A percentile compares a stretch with the other conserved stretches of the same genome.
Conservation (phyloP, 495 filamentous ascomycete genomes). For the Cenococcum geophilum region DNA sequence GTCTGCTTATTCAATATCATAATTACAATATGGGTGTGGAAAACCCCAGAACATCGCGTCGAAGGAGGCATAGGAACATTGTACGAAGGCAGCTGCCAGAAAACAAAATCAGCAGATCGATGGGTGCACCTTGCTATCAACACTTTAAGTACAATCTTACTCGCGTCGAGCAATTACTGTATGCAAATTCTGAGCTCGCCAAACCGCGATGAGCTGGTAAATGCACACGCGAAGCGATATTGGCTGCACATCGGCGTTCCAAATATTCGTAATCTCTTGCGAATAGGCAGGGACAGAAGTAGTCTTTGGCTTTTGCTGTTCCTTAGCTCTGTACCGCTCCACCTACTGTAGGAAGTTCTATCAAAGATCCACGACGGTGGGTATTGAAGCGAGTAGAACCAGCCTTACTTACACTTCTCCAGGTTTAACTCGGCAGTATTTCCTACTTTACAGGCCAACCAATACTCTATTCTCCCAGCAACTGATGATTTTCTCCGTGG, state of each 20-base stretch:
- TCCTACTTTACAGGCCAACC: neutral
- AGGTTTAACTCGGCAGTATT: neutral
- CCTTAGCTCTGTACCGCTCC: neutral
- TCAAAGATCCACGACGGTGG: neutral
- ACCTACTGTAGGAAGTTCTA: neutral
- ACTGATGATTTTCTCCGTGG: neutral
- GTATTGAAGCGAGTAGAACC: neutral
- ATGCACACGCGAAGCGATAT: neutral
- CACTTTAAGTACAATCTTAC: neutral
- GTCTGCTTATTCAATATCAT: neutral
- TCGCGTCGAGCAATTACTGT: constrained; percentile 1
- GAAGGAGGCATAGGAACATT: neutral
- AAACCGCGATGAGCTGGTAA: neutral
- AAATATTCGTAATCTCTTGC: neutral
- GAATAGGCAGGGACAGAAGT: neutral
- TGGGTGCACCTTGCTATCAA: constrained; percentile 4
- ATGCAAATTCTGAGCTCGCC: constrained; percentile 6
- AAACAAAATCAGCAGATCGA: neutral
- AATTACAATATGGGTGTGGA: neutral
- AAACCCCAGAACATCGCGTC: neutral
- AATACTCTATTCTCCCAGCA: neutral
- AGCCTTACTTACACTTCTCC: neutral
- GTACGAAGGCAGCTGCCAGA: neutral
- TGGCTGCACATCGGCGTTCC: neutral
- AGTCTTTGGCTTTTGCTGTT: neutral